A percentile compares a stretch with the other conserved stretches of the same genome.
Evolutionary conservation across 352 stramenopile genomes (phyloP).

Genomic region (Globisporangium uncinulatum): DNA sequence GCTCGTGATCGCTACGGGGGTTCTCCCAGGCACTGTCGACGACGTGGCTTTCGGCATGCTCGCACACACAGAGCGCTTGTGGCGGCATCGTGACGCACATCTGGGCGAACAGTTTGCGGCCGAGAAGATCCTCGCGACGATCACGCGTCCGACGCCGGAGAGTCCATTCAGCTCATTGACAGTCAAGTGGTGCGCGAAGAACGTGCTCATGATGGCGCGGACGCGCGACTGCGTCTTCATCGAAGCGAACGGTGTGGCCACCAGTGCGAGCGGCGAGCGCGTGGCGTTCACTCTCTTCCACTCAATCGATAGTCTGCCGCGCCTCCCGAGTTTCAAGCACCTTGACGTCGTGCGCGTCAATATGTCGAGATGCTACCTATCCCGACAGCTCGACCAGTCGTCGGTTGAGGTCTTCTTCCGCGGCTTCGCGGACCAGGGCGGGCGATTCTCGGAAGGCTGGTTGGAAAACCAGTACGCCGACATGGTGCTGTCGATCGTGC

Average conservation of each 20-base stretch:
- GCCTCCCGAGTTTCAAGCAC: constrained; percentile 6
- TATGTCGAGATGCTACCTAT: constrained; percentile 12
- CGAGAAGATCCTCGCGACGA: constrained; percentile 3
- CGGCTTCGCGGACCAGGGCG: constrained; percentile 46
- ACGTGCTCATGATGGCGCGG: no score
- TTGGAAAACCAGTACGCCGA: constrained; percentile 35
- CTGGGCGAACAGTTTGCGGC: constrained; percentile 8
- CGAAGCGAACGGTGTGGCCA: constrained; percentile 30
- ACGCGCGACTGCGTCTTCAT: constrained; percentile 28
- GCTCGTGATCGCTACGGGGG: no score
- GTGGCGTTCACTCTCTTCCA: constrained; percentile 40
- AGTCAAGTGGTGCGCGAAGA: constrained; percentile 17
- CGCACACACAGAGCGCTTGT: constrained; percentile 13
- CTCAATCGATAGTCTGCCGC: constrained; percentile 18
- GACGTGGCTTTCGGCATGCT: constrained; percentile 15
- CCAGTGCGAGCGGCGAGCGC: constrained; percentile 17
- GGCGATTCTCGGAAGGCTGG: constrained; percentile 15
- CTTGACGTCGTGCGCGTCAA: constrained; percentile 10
- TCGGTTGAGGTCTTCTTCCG: constrained; percentile 14
- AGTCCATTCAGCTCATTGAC: constrained; percentile 22
- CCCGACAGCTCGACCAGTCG: constrained; percentile 6
- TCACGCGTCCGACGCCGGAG: constrained; percentile 6
- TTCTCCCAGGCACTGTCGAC: constrained; percentile 10
- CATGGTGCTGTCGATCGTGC: constrained; percentile 27
- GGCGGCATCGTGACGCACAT: constrained; percentile 12